Base-by-base conservation (phyloP, 2,329 filamentous ascomycete species). In the Aspergillus costaricaensis region DNA sequence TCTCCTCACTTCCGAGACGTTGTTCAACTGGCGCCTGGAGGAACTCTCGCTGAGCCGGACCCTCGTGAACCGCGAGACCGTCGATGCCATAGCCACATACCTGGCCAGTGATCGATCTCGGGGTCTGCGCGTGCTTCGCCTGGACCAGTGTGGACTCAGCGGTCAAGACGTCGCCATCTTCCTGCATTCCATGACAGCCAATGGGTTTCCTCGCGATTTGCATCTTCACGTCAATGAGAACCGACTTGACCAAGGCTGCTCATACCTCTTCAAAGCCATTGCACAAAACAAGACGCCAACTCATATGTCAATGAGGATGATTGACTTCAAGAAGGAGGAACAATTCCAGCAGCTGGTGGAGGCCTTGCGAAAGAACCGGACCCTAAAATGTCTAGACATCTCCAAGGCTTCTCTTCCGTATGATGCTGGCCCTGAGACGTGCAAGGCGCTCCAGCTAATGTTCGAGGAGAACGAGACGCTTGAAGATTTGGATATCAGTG, bases 351-450 rank as follows among this genome's bases (percentile, higher is more conserved):
- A 86, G 59, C 77, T 91, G 51, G 79, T 90, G 6, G 76, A 84
- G 60, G 87, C 88, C 1, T 68, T 91, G 52, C 82, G 83, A 5
- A 78, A 78, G 44, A 91, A 91, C 68, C 86, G 78, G 17, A 86
- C 86, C 0, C 83, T 90, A 52, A 81, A 81, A 52, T 86, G 84
- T 66, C 75, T 91, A 15, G 88, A 91, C 71, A 86, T 91, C 25
- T 90, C 88, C 1, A 87, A 89, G 65, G 86, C 86, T 1, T 90
- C 88, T 0, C 77, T 91, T 21, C 88, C 88, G 14, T 87, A 86
- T 57, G 88, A 91, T 70, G 88, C 88, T 3, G 84, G 85, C 8
- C 83, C 85, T 9, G 86, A 89, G 59, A 91, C 88, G 0, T 90
- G 87, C 67, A 82, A 84, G 61, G 83, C 85, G 14, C 73, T 91